These are phyloP conservation scores for Multifurca ochricompacta DNA, from an alignment of 768 basidiomycete genomes.

Conservation along the genomic window DNA sequence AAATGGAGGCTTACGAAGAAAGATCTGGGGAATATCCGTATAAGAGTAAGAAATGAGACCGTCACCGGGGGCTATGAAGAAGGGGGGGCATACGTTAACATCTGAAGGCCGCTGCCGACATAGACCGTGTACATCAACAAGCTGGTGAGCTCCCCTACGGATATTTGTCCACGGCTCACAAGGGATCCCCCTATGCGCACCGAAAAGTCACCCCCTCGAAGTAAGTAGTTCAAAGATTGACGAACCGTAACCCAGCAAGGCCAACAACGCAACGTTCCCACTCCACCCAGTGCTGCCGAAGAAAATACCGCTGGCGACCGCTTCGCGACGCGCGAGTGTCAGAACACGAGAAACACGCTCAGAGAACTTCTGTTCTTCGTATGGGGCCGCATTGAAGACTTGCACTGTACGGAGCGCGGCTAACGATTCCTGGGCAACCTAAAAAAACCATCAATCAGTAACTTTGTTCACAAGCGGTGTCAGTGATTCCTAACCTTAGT, in stretches of 20 bases:
- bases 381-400: constrained; percentile 75
- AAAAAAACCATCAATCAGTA: constrained; percentile 16
- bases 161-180: constrained; percentile 80
- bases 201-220: not conserved
- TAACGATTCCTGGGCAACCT: constrained; percentile 87
- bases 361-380: constrained; percentile 73
- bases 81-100: constrained; percentile 65
- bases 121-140: constrained; percentile 87
- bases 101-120: constrained; percentile 72
- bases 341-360: constrained; percentile 60
- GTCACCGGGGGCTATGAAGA: not conserved
- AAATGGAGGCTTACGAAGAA: constrained; percentile 32
- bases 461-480: not conserved
- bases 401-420: constrained; percentile 84
- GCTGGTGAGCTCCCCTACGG: constrained; percentile 87
- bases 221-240: not conserved
- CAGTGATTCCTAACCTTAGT: constrained; percentile 42
- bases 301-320: constrained; percentile 86
- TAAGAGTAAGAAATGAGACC: not conserved
- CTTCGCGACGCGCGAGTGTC: constrained; percentile 73
- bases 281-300: constrained; percentile 90
- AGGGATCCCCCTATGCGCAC: constrained; percentile 67
- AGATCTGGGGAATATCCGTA: constrained; percentile 24
- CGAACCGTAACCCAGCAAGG: constrained; percentile 84
- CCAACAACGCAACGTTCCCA: constrained; percentile 86